Percentiles rank a stretch among this genome's conserved stretches.
These are phyloP conservation scores for Isabelozyma pseudorhagii DNA, from an alignment of 805 yeast genomes.

Conservation along the genomic window DNA sequence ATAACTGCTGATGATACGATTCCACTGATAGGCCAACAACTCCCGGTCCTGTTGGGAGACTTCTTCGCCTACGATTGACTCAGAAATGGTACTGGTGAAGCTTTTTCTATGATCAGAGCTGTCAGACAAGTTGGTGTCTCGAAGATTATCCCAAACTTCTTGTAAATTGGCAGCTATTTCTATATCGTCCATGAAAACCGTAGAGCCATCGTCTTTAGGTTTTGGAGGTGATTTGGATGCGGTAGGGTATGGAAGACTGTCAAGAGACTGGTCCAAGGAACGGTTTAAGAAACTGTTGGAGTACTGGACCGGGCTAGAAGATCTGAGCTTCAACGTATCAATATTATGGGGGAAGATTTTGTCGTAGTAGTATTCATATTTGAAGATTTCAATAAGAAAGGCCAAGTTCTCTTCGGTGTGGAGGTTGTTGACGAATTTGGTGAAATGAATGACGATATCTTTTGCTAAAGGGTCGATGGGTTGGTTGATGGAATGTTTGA, in stretches of 20 bases:
- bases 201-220: slow-evolving; percentile 16
- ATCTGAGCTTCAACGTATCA: not conserved
- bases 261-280: not conserved
- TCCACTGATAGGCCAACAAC: slow-evolving; percentile 27
- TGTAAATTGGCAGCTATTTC: slow-evolving; percentile 3
- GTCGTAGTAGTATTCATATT: slow-evolving; percentile 44
- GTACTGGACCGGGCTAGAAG: not conserved
- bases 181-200: slow-evolving; percentile 24
- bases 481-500: slow-evolving; percentile 19
- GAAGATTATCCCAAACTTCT: slow-evolving; percentile 17
- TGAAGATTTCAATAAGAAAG: slow-evolving; percentile 43
- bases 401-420: slow-evolving; percentile 47
- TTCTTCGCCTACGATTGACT: not conserved
- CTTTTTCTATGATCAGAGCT: too few species aligned
- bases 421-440: slow-evolving; percentile 27
- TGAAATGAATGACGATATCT: slow-evolving; percentile 24
- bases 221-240: not conserved
- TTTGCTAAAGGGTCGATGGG: slow-evolving; percentile 10
- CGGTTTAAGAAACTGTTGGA: slow-evolving; percentile 1
- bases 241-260: not conserved
- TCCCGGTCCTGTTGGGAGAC: not conserved
- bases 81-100: too few species aligned
- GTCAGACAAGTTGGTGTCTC: not conserved
- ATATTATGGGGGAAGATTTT: slow-evolving; percentile 3
- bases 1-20: slow-evolving; percentile 36